Evolutionary conservation across 305 asterid genomes (phyloP).

Genomic region (Fraxinus platypoda): DNA sequence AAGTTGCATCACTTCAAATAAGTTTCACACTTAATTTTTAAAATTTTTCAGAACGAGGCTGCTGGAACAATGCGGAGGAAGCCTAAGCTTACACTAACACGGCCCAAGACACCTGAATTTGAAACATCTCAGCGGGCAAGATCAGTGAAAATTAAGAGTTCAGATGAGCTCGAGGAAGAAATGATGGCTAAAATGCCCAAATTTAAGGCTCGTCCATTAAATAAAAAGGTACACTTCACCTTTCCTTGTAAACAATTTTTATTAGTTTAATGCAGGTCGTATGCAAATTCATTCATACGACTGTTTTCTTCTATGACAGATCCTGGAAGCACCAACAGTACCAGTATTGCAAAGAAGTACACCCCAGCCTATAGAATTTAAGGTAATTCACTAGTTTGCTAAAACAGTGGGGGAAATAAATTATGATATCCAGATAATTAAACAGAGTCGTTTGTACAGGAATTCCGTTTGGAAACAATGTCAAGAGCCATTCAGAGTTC

Average conservation of each 20-base stretch:
- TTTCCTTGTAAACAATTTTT: not conserved
- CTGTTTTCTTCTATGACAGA: conserved; percentile 34
- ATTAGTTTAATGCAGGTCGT: not conserved
- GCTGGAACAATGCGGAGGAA: conserved; percentile 53
- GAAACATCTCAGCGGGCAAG: conserved; percentile 87
- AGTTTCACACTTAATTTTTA: not conserved
- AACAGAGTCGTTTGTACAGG: conserved; percentile 44
- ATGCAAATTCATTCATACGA: not conserved
- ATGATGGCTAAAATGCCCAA: conserved; percentile 90
- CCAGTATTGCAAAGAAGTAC: conserved; percentile 65
- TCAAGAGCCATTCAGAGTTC: conserved; percentile 67
- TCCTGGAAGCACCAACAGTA: conserved; percentile 59
- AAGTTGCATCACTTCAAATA: not conserved
- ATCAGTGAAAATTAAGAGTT: conserved; percentile 61
- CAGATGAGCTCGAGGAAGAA: conserved; percentile 89
- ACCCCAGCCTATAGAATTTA: conserved; percentile 75
- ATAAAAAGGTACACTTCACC: conserved; percentile 58
- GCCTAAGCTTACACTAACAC: conserved; percentile 73
- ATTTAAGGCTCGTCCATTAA: conserved; percentile 84
- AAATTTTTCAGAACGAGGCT: conserved; percentile 40
- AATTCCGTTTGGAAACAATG: conserved; percentile 88
- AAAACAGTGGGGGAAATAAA: not conserved
- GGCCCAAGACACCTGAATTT: conserved; percentile 89
- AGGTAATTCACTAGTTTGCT: conserved; percentile 40
- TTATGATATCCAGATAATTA: conserved; percentile 4